Evolutionary conservation across 2,329 filamentous ascomycete species (phyloP), one percentile per base, ranked within the genome.

Genomic region (Macroventuria anomochaeta): DNA sequence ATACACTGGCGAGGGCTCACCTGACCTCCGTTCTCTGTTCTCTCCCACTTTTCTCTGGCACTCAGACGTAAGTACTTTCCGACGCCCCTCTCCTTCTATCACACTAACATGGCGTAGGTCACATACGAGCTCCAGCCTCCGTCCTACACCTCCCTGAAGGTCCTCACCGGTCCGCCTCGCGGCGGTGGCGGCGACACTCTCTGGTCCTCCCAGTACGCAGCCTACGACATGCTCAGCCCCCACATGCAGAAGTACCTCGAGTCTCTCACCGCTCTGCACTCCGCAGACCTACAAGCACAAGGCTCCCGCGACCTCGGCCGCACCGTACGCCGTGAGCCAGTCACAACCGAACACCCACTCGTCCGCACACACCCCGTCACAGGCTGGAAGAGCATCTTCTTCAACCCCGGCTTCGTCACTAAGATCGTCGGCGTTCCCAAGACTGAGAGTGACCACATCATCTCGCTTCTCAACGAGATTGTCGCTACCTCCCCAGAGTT

Each of bases 401-500:
- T 83, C 69, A 85, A 84, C 63, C 81, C 82, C 0, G 82, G 82
- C 0, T 85, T 85, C 61, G 81, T 84, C 5, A 83, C 78, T 7
- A 79, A 80, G 56, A 85, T 85, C 41, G 77, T 83, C n/a, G 83
- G 83, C 2, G 76, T 85, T 2, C 83, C 83, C 2, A 83, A 84
- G 59, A 78, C 77, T 0, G 83, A 85, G 69, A 79, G 76, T 28
- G 80, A 84, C 58, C 72, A 77, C 34, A 82, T 84, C 57, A 77
- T 85, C 55, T 64, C 69, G 2, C 78, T 80, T 39, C 74, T 86
- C 28, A 83, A 82, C 28, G 80, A 84, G 62, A 74, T 85, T 20
- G 77, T 85, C 6, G 72, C 80, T 2, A 82, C 81, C 1, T 84
- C 80, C 6, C 87, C 88, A 34, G 89, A 92, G 70, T 79, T 88